Evolutionary conservation across 2,329 filamentous ascomycete genomes (phyloP), one percentile per base, ranked within the genome.

Genomic region (Paraphaeosphaeria sporulosa): DNA sequence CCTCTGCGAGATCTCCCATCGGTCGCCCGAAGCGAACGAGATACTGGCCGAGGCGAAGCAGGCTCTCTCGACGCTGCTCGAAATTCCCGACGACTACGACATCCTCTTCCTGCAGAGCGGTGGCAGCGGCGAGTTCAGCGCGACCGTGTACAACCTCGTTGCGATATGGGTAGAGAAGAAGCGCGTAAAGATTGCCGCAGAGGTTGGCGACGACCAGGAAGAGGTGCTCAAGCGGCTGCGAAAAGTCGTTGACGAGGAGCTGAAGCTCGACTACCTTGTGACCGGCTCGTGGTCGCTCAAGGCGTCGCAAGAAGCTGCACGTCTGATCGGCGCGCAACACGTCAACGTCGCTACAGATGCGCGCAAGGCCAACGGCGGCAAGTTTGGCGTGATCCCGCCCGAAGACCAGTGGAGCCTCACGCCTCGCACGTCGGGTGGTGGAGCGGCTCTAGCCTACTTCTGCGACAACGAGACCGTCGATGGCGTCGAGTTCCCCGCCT

Each of bases 381-480:
- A 95, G 78, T 98, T 96, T 76, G 93, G 93, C 60, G 87, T 83
- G 63, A 96, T 98, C 54, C 90, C 94, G 0, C 85, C 89, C 10
- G 89, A 94, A 78, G 87, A 86, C 64, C 86, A 85, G 21, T 97
- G 93, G 92, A 90, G 84, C 36, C 84, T 95, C 59, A 87, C 84
- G 17, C 78, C 81, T 8, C 90, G 88, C 43, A 83, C 87, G 66
- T 83, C 87, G 40, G 78, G 79, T 30, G 78, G 80, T 58, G 82
- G 79, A 32, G 79, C 63, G 87, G 82, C 93, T 0, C 84, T 96
- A 71, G 90, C 94, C 1, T 98, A 97, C 79, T 94, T 88, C 77
- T 97, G 94, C 77, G 91, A 94, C 77, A 98, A 98, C 70, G 94
- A 98, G 83, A 97, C 93, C 0, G 92, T 96, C 6, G 93, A 97